These are phyloP conservation scores for Phytopythium helicoides DNA, from an alignment of 352 stramenopile genomes.

Conservation along the genomic window DNA sequence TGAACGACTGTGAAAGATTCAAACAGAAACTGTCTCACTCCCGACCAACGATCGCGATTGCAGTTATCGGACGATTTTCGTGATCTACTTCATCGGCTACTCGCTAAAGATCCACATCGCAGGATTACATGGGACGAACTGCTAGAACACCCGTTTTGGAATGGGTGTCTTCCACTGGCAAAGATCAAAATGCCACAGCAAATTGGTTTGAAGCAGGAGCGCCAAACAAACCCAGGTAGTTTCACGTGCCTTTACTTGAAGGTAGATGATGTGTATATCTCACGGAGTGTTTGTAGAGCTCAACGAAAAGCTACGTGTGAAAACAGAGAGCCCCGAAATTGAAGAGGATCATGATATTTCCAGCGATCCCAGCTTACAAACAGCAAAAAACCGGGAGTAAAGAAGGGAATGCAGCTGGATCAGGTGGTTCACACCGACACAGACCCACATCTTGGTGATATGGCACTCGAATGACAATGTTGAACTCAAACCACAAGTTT, in stretches of 20 bases:
- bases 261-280: no score
- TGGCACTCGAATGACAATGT: no score
- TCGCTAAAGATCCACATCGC: conserved; percentile 70
- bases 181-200: conserved; percentile 51
- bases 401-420: no score
- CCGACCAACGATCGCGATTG: conserved; percentile 33
- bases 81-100: conserved; percentile 48
- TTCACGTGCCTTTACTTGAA: neutral
- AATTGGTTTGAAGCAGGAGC: conserved; percentile 43
- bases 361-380: no score
- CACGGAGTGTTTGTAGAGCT: no score
- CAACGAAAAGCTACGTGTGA: no score
- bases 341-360: no score
- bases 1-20: conserved; percentile 40
- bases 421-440: no score
- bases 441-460: no score
- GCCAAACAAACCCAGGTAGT: neutral
- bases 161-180: conserved; percentile 17
- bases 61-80: conserved; percentile 57
- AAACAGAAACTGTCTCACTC: conserved; percentile 48
- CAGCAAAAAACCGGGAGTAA: no score
- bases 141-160: conserved; percentile 72
- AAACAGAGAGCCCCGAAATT: no score
- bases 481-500: neutral
- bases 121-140: conserved; percentile 77